Percentiles rank a stretch among this genome's conserved stretches.
phyloP scores from a whole-genome alignment of 2,329 filamentous ascomycete species.

The Leptographium wingfieldii region DNA sequence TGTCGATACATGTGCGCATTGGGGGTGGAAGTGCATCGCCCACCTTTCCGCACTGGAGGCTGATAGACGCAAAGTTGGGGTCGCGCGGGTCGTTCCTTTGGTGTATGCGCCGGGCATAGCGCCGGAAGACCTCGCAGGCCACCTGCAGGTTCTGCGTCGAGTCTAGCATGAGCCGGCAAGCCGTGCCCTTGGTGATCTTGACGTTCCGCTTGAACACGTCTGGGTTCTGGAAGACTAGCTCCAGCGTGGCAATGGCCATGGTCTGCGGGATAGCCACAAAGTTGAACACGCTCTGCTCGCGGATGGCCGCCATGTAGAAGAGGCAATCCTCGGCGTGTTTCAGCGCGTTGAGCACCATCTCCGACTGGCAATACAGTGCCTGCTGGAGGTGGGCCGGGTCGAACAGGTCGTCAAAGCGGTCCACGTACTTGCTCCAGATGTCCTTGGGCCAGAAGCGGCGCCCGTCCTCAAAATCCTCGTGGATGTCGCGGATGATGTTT shows the following conservation, averaged over 20 bases:
- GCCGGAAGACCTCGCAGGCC: conserved; percentile 71
- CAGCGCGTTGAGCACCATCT: conserved; percentile 88
- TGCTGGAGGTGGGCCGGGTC: conserved; percentile 63
- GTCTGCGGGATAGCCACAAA: conserved; percentile 93
- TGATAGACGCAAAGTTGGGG: conserved; percentile 85
- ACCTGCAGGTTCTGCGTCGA: conserved; percentile 80
- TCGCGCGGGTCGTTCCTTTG: conserved; percentile 91
- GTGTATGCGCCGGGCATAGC: conserved; percentile 69
- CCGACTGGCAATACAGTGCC: conserved; percentile 75
- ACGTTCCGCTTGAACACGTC: conserved; percentile 74
- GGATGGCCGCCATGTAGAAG: conserved; percentile 93
- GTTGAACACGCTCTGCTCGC: conserved; percentile 97
- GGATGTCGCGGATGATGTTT: conserved; percentile 94
- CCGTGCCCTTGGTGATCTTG: conserved; percentile 93
- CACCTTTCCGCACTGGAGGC: conserved; percentile 77
- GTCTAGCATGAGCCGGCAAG: conserved; percentile 82
- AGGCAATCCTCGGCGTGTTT: conserved; percentile 82
- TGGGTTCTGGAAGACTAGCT: conserved; percentile 85
- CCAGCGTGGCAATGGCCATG: conserved; percentile 94
- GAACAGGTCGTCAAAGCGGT: conserved; percentile 82
- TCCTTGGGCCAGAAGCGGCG: conserved; percentile 91
- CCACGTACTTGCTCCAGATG: conserved; percentile 93
- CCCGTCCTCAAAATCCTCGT: conserved; percentile 78
- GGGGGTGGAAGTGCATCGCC: neutral
- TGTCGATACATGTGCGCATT: neutral